phyloP scores from a whole-genome alignment of 2,329 filamentous ascomycete species.

The Aureobasidium melanogenum region DNA sequence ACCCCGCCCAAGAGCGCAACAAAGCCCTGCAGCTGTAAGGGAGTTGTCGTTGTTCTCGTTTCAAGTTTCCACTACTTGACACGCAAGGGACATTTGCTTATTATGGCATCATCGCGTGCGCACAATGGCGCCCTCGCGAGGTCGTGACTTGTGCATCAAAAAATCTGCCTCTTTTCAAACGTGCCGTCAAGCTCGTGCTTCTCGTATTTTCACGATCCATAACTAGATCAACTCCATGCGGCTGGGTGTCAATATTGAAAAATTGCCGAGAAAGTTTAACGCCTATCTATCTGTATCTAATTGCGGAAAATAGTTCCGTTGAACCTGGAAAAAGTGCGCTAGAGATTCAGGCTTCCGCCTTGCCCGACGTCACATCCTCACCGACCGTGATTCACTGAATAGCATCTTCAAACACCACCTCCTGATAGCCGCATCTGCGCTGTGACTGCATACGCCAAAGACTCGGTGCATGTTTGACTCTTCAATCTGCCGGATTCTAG shows the following conservation, averaged over 20 bases:
- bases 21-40: slow-evolving; percentile 7
- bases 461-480: background rate
- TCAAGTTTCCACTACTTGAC: slow-evolving; percentile 7
- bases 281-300: slow-evolving; percentile 9
- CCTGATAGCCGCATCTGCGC: background rate
- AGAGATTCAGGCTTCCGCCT: background rate
- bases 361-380: slow-evolving; percentile 7
- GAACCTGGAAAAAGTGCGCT: slow-evolving; percentile 3
- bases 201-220: background rate
- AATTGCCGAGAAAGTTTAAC: slow-evolving; percentile 5
- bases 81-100: slow-evolving; percentile 3
- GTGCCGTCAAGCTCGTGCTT: background rate
- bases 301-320: slow-evolving; percentile 5
- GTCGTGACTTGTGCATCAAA: background rate
- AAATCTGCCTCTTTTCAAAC: background rate
- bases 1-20: background rate
- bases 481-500: background rate
- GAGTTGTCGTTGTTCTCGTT: slow-evolving; percentile 6
- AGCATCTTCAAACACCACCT: slow-evolving; percentile 1
- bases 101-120: slow-evolving; percentile 5
- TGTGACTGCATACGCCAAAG: background rate
- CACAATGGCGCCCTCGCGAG: background rate
- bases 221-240: background rate
- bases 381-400: background rate
- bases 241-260: slow-evolving; percentile 3